Evolutionary conservation across 2,329 filamentous ascomycete genomes (phyloP).

Genomic region (Fusarium xylarioides): DNA sequence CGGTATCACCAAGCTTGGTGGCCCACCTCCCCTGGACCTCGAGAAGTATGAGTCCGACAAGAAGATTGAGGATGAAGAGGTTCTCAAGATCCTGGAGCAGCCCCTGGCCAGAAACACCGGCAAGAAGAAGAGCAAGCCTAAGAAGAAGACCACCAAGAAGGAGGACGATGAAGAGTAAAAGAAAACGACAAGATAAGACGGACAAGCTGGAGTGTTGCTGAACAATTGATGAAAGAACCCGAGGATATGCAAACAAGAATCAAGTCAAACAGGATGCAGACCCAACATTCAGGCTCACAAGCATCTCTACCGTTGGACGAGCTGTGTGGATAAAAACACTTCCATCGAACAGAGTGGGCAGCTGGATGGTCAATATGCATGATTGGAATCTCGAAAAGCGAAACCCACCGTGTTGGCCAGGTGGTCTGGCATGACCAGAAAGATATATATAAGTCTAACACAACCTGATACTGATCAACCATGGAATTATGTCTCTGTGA

Average conservation of each 20-base stretch:
- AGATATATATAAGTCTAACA: conserved; percentile 40
- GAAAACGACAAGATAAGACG: conserved; percentile 20
- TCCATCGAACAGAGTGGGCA: conserved; percentile 12
- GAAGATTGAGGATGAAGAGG: conserved; percentile 96
- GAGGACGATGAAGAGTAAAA: conserved; percentile 48
- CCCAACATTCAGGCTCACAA: conserved; percentile 23
- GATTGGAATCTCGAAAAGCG: conserved; percentile 26
- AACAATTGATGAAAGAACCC: conserved; percentile 20
- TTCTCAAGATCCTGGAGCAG: conserved; percentile 92
- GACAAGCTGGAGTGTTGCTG: conserved; percentile 26
- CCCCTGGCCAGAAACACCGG: conserved; percentile 87
- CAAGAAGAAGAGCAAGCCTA: conserved; percentile 90
- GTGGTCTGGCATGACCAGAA: conserved; percentile 28
- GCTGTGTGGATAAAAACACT: conserved; percentile 16
- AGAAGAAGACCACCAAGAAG: conserved; percentile 72
- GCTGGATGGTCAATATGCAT: conserved; percentile 29
- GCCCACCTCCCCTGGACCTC: conserved; percentile 78
- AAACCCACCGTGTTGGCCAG: conserved; percentile 29
- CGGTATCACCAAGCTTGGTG: conserved; percentile 86
- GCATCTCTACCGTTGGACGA: conserved; percentile 26
- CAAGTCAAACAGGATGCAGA: conserved; percentile 30
- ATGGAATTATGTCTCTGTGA: conserved; percentile 17
- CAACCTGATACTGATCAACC: conserved; percentile 38
- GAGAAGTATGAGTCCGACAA: conserved; percentile 92
- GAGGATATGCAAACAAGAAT: conserved; percentile 19